A percentile compares a stretch with the other conserved stretches of the same genome.
phyloP scores from a whole-genome alignment of 1,284 basidiomycete genomes.

The Cronartium quercuum region DNA sequence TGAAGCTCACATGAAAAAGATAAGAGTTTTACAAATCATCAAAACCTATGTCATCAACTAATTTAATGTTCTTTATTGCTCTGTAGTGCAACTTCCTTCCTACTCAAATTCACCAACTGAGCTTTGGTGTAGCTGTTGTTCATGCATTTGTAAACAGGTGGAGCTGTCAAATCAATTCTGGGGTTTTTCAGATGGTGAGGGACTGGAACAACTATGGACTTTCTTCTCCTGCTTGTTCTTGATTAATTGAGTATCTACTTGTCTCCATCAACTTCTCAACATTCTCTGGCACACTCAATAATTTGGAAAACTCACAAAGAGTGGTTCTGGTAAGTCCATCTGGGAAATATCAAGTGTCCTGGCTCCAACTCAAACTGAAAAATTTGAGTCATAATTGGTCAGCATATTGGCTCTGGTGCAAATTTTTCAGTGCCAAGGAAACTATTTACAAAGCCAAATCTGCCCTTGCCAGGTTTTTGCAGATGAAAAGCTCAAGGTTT shows the following conservation, averaged over 20 bases:
- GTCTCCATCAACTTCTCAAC: neutral
- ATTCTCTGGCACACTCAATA: neutral
- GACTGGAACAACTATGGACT: neutral
- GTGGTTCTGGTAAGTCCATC: neutral
- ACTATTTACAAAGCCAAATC: neutral
- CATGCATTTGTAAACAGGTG: neutral
- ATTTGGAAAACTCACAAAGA: neutral
- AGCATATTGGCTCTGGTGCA: neutral
- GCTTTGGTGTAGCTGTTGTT: neutral
- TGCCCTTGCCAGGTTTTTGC: neutral
- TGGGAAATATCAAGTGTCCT: neutral
- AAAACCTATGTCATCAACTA: too few relatives aligned
- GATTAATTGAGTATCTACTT: neutral
- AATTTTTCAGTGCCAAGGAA: neutral
- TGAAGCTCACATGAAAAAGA: neutral
- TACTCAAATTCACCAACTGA: neutral
- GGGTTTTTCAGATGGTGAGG: slow-evolving; percentile 21
- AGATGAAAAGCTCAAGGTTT: neutral
- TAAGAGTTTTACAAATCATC: neutral
- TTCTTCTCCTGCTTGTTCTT: neutral
- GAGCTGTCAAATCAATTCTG: neutral
- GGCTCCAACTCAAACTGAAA: neutral
- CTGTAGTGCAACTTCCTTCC: neutral
- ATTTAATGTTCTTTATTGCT: too few relatives aligned
- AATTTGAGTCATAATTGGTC: slow-evolving; percentile 3